These are phyloP conservation scores for Takakia lepidozioides DNA, from an alignment of 225 moss, liverwort and hornwort species.

Conservation along the genomic window DNA sequence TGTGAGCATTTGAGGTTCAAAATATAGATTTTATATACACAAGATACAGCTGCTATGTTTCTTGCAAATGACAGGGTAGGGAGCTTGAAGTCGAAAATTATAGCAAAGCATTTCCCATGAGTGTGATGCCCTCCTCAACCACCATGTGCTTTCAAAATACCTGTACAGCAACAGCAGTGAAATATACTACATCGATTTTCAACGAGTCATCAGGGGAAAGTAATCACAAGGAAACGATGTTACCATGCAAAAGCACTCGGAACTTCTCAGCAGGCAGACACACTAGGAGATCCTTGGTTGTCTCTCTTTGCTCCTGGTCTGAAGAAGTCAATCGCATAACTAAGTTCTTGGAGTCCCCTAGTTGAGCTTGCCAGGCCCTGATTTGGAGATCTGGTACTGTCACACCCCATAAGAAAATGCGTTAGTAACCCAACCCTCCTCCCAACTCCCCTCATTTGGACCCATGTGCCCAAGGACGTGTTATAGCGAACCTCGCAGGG, in stretches of 20 bases:
- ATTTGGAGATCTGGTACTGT: constrained; percentile 65
- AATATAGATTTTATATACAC: not conserved
- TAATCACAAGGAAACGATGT: not conserved
- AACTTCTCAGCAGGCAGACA: constrained; percentile 80
- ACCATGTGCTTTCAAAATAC: not conserved
- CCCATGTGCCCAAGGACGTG: not conserved
- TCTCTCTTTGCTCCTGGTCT: constrained; percentile 8
- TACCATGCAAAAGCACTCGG: constrained; percentile 72
- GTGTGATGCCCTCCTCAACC: too few relatives aligned
- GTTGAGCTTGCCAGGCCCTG: constrained; percentile 76
- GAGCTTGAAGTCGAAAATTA: not conserved
- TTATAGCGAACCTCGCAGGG: too few relatives aligned
- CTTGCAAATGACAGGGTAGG: not conserved
- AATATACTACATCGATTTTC: too few relatives aligned
- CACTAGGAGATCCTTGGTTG: constrained; percentile 38
- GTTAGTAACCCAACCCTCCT: too few relatives aligned
- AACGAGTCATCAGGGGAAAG: not conserved
- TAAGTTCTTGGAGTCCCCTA: constrained; percentile 52
- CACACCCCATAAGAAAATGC: constrained; percentile 1
- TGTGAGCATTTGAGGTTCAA: not conserved
- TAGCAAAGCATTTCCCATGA: not conserved
- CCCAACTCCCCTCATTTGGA: not conserved
- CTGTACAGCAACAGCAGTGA: not conserved
- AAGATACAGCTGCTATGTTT: not conserved
- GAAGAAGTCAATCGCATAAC: constrained; percentile 57